Evolutionary conservation across 1,284 basidiomycete species (phyloP).

Genomic region (Pseudozyma sp.): DNA sequence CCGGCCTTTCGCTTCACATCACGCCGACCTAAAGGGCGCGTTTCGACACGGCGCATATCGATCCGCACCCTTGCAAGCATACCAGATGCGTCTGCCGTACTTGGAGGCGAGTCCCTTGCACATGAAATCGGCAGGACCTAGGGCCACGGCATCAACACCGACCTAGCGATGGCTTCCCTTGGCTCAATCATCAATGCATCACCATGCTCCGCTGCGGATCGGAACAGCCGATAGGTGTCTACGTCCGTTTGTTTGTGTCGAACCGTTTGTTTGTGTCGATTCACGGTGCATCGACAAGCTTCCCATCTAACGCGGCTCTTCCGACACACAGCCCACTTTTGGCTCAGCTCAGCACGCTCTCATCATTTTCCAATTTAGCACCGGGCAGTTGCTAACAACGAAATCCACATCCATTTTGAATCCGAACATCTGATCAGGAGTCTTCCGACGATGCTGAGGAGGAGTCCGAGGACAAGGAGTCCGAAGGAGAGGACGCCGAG

Average conservation of each 20-base stretch:
- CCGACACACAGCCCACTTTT: background rate
- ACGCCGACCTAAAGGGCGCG: background rate
- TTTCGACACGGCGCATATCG: background rate
- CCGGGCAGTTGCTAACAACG: slow-evolving; percentile 6
- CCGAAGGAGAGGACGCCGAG: slow-evolving; percentile 51
- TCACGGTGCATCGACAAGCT: background rate
- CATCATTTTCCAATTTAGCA: background rate
- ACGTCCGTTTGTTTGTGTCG: background rate
- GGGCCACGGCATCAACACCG: too few species aligned
- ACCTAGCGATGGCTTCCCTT: too few species aligned
- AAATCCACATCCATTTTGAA: background rate
- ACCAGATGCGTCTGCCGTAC: too few species aligned
- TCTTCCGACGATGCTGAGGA: slow-evolving; percentile 41
- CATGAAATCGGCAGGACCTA: too few species aligned
- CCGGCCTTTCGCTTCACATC: background rate
- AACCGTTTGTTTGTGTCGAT: background rate
- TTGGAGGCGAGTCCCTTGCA: too few species aligned
- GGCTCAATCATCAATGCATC: too few species aligned
- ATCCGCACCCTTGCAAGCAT: too few species aligned
- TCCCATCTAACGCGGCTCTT: background rate
- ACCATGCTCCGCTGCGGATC: too few species aligned
- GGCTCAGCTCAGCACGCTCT: background rate
- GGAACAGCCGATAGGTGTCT: too few species aligned
- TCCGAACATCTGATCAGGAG: slow-evolving; percentile 9
- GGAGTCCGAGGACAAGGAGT: slow-evolving; percentile 49